A percentile compares a stretch with the other conserved stretches of the same genome.
phyloP scores from a whole-genome alignment of 2,329 filamentous ascomycete species.

The Raffaelea arxii region DNA sequence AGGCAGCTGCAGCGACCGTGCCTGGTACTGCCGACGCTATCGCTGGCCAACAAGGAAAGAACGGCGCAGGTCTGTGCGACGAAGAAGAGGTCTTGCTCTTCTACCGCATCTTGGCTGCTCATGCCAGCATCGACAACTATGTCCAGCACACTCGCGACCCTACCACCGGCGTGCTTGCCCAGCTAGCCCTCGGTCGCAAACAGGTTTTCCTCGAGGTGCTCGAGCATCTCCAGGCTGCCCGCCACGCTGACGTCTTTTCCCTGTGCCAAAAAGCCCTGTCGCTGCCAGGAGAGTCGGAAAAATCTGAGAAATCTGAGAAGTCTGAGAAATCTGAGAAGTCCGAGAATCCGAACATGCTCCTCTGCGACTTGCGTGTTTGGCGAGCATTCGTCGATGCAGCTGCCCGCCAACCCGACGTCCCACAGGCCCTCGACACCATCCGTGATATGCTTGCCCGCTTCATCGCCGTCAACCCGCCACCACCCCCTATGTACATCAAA shows the following conservation, averaged over 20 bases:
- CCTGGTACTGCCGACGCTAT: conserved; percentile 23
- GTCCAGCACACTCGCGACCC: conserved; percentile 27
- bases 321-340: no score
- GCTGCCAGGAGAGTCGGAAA: conserved; percentile 24
- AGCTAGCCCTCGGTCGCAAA: conserved; percentile 37
- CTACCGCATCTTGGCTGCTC: conserved; percentile 35
- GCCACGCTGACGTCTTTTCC: conserved; percentile 28
- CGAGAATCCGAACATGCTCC: conserved; percentile 32
- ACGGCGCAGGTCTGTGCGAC: conserved; percentile 24
- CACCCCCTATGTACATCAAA: conserved; percentile 23
- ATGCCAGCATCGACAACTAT: conserved; percentile 32
- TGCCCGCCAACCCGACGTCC: no score
- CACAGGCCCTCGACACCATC: no score
- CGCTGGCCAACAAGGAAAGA: background rate
- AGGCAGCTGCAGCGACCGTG: conserved; percentile 28
- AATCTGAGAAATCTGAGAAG: no score
- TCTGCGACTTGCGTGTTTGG: conserved; percentile 32
- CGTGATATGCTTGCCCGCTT: no score
- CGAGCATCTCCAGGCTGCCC: conserved; percentile 24
- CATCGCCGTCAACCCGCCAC: conserved; percentile 15
- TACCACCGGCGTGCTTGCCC: conserved; percentile 29
- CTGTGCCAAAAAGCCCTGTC: conserved; percentile 35
- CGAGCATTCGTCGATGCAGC: conserved; percentile 20
- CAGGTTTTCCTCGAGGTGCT: conserved; percentile 34
- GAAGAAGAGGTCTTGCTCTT: conserved; percentile 42